A percentile compares a stretch with the other conserved stretches of the same genome.
These are phyloP conservation scores for Tympanopsis confertula DNA, from an alignment of 2,329 filamentous ascomycete species.

Conservation along the genomic window DNA sequence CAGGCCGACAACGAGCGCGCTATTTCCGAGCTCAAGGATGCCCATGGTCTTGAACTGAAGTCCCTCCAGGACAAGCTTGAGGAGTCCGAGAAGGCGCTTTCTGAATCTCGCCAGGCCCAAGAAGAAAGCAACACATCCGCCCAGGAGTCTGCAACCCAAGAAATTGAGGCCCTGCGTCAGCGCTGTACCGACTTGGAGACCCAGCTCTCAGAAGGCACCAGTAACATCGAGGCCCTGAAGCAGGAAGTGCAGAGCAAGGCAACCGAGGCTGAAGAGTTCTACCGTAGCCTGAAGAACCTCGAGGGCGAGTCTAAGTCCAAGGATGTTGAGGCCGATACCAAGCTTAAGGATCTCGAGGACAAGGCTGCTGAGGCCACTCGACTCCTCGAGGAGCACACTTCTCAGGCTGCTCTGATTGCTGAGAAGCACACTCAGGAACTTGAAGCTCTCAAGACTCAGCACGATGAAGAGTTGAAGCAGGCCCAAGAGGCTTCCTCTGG, in stretches of 20 bases:
- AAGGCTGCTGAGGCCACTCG: slow-evolving; percentile 17
- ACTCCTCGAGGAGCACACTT: slow-evolving; percentile 18
- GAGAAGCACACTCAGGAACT: slow-evolving; percentile 19
- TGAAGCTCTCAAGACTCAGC: slow-evolving; percentile 9
- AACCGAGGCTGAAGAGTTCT: slow-evolving; percentile 10
- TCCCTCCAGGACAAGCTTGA: slow-evolving; percentile 18
- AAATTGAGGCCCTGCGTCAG: slow-evolving; percentile 20
- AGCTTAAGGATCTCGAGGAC: slow-evolving; percentile 18
- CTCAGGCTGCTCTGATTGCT: slow-evolving; percentile 13
- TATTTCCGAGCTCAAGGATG: slow-evolving; percentile 14
- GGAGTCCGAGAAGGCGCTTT: slow-evolving; percentile 17
- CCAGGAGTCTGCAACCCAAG: slow-evolving; percentile 16
- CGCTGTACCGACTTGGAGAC: slow-evolving; percentile 14
- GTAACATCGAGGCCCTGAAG: not conserved
- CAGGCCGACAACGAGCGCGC: slow-evolving; percentile 16
- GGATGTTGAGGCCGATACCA: slow-evolving; percentile 18
- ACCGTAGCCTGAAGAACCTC: slow-evolving; percentile 19
- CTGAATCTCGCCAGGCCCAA: slow-evolving; percentile 16
- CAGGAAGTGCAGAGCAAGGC: not conserved
- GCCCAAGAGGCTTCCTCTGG: slow-evolving; percentile 14
- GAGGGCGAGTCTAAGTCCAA: slow-evolving; percentile 22
- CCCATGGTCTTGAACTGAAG: slow-evolving; percentile 17
- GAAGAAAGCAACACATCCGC: slow-evolving; percentile 19
- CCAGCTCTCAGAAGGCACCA: not conserved
- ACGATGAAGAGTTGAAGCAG: slow-evolving; percentile 7